phyloP scores from a whole-genome alignment of 768 basidiomycete genomes.

The Rhodotorula toruloides region DNA sequence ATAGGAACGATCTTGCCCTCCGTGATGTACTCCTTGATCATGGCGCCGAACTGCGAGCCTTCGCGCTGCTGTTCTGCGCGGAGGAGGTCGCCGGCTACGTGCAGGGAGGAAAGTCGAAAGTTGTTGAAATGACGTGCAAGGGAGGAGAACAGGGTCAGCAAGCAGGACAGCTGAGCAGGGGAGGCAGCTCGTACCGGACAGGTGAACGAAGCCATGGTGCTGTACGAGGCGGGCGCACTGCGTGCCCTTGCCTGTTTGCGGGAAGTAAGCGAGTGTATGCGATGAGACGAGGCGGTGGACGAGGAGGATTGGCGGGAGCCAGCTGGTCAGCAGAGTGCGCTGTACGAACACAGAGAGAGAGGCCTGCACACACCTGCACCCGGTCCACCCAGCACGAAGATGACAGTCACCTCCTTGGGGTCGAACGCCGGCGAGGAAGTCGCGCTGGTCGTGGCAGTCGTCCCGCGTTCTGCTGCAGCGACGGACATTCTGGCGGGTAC shows the following conservation, averaged over 20 bases:
- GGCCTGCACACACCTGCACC: constrained; percentile 65
- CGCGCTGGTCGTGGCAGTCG: not conserved
- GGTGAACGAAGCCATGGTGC: constrained; percentile 82
- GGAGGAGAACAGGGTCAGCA: not conserved
- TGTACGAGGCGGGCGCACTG: constrained; percentile 80
- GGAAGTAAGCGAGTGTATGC: constrained; percentile 4
- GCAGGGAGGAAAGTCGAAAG: not conserved
- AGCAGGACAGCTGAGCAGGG: constrained; percentile 6
- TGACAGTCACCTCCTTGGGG: constrained; percentile 67
- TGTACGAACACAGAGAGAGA: not conserved
- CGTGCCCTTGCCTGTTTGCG: constrained; percentile 92
- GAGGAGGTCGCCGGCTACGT: constrained; percentile 86
- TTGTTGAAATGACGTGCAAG: no score
- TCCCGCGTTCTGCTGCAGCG: constrained; percentile 6
- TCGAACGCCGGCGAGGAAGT: constrained; percentile 56
- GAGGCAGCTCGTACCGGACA: constrained; percentile 65
- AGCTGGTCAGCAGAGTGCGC: constrained; percentile 1
- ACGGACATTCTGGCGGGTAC: not conserved
- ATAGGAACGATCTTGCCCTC: constrained; percentile 93
- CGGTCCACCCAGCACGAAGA: constrained; percentile 94
- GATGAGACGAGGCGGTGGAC: not conserved
- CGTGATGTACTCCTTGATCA: constrained; percentile 81
- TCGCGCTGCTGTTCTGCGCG: constrained; percentile 81
- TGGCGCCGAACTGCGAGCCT: constrained; percentile 58
- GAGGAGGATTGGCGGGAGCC: not conserved